Conservation (phyloP, 2,329 filamentous ascomycete species). For the Sarocladium oryzae region DNA sequence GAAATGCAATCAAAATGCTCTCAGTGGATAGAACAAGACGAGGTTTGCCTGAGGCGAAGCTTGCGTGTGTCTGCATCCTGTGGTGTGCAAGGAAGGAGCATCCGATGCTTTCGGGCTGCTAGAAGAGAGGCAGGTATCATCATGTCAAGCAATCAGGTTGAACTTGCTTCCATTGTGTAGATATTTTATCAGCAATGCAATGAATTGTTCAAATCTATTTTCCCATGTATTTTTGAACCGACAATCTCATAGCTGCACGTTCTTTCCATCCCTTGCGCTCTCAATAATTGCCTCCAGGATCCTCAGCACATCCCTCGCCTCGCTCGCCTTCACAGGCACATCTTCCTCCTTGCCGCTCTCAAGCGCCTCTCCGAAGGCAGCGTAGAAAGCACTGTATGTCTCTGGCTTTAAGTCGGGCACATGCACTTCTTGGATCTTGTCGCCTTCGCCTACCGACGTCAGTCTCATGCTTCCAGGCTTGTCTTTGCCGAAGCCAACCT, state of each 20-base stretch:
- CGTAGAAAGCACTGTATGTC: constrained; percentile 66
- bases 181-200: no score
- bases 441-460: constrained; percentile 46
- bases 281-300: constrained; percentile 47
- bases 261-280: constrained; percentile 41
- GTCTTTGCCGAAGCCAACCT: constrained; percentile 60
- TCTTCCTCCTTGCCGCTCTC: constrained; percentile 41
- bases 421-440: constrained; percentile 40
- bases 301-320: constrained; percentile 46
- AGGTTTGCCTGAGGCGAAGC: no score
- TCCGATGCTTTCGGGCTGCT: no score
- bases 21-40: no score
- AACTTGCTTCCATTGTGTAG: no score
- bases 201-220: background rate
- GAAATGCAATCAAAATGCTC: no score
- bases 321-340: constrained; percentile 44
- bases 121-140: no score
- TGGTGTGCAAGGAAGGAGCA: no score
- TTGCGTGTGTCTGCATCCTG: no score
- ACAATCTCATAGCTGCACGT: constrained; percentile 24
- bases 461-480: constrained; percentile 52
- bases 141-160: no score
- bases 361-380: constrained; percentile 41
- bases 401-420: constrained; percentile 55
- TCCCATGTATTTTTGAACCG: background rate